Conservation (phyloP, 768 basidiomycete species). For the Candolleomyces aberdarensis region DNA sequence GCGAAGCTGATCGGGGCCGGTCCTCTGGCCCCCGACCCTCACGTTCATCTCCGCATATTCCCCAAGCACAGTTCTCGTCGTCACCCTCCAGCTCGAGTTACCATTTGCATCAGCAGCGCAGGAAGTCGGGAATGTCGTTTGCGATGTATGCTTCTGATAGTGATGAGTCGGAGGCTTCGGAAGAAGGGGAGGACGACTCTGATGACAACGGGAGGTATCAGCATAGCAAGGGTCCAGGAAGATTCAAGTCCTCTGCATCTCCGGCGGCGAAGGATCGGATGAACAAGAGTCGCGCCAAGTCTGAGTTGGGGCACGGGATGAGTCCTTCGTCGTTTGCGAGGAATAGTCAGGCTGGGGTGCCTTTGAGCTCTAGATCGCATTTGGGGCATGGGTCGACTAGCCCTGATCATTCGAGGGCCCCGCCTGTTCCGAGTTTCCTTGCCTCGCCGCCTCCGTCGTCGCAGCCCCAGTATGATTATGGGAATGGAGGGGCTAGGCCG, state of each 20-base stretch:
- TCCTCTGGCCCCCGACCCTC: conserved; percentile 20
- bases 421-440: not conserved
- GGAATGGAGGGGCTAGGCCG: conserved; percentile 23
- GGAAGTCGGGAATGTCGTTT: conserved; percentile 5
- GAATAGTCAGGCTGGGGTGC: not conserved
- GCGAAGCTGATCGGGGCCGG: conserved; percentile 19
- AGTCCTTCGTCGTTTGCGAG: conserved; percentile 12
- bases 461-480: conserved; percentile 31
- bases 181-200: conserved; percentile 13
- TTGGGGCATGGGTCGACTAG: conserved; percentile 23
- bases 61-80: conserved; percentile 5
- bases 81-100: not conserved
- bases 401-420: not conserved
- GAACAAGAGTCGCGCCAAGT: conserved; percentile 29
- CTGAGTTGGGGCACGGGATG: conserved; percentile 39
- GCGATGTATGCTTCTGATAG: conserved; percentile 24
- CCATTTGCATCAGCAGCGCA: not conserved
- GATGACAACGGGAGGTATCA: conserved; percentile 19
- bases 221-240: not conserved
- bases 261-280: conserved; percentile 2
- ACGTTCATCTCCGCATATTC: conserved; percentile 17
- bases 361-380: conserved; percentile 20
- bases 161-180: conserved; percentile 19
- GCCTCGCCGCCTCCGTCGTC: conserved; percentile 13
- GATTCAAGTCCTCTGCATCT: not conserved